These are phyloP conservation scores for Scalesia atractyloides DNA, from an alignment of 129 eudicot species.

Conservation along the genomic window DNA sequence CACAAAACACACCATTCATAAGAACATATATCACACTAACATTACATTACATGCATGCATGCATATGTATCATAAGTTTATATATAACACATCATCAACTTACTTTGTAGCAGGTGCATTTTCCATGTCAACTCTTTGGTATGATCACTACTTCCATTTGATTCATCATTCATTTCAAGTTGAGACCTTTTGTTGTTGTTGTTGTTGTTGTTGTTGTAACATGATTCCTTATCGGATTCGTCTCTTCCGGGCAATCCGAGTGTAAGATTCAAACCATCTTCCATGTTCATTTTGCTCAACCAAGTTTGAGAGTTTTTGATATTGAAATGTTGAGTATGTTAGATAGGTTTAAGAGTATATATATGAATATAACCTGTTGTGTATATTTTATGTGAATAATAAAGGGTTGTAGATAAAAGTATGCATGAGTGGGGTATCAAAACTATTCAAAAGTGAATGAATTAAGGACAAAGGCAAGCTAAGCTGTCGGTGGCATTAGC, in stretches of 20 bases:
- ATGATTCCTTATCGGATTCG: constrained; percentile 41
- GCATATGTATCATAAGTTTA: not conserved
- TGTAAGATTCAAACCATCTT: constrained; percentile 61
- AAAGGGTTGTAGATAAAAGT: not conserved
- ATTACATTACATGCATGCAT: too few species aligned
- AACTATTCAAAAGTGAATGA: constrained; percentile 39
- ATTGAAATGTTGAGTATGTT: constrained; percentile 19
- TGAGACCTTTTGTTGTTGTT: constrained; percentile 58
- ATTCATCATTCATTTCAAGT: constrained; percentile 36
- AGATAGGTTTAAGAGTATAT: constrained; percentile 4
- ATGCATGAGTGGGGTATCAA: constrained; percentile 6
- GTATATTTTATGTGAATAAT: too few species aligned
- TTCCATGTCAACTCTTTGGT: constrained; percentile 38
- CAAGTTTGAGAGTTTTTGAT: constrained; percentile 19
- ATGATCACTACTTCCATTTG: constrained; percentile 36
- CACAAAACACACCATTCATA: not conserved
- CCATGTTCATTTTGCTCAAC: constrained; percentile 32
- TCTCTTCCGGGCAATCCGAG: constrained; percentile 76
- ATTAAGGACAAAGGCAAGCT: constrained; percentile 63
- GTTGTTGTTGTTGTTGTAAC: constrained; percentile 52
- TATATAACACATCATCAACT: constrained; percentile 21
- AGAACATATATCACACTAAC: too few species aligned
- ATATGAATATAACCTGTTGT: not conserved
- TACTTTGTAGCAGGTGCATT: constrained; percentile 72
- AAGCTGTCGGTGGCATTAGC: constrained; percentile 62